Evolutionary conservation across 345 rosid species (phyloP).

Genomic region (Microthlaspi erraticum): DNA sequence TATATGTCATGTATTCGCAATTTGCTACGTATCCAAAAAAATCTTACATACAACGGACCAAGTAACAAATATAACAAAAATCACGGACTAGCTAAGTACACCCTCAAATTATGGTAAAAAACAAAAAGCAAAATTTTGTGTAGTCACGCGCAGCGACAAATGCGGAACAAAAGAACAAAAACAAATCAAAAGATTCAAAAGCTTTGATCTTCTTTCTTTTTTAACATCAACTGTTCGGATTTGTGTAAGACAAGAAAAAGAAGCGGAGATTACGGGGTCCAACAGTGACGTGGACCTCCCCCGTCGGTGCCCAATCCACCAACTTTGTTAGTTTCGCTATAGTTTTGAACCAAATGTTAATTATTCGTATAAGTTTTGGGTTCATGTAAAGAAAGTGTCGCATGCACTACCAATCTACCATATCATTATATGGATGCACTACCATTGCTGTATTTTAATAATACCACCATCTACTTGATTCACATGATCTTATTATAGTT

Average conservation of each 20-base stretch:
- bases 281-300: constrained; percentile 42
- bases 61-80: constrained; percentile 14
- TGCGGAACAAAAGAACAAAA: constrained; percentile 31
- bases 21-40: not conserved
- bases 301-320: constrained; percentile 48
- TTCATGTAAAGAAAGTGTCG: not conserved
- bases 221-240: constrained; percentile 38
- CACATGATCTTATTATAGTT: constrained; percentile 5
- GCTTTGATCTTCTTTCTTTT: constrained; percentile 20
- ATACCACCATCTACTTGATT: not conserved
- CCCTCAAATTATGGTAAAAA: constrained; percentile 19
- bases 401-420: not conserved
- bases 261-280: constrained; percentile 46
- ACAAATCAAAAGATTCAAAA: constrained; percentile 24
- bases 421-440: constrained; percentile 7
- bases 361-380: not conserved
- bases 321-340: not conserved
- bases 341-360: not conserved
- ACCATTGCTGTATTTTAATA: not conserved
- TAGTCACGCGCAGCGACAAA: constrained; percentile 39
- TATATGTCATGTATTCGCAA: not conserved
- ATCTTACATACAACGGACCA: not conserved
- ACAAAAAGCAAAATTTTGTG: constrained; percentile 2
- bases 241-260: constrained; percentile 38
- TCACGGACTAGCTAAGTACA: constrained; percentile 33